phyloP scores from a whole-genome alignment of 768 basidiomycete species.

The Phylloporus arenicola region DNA sequence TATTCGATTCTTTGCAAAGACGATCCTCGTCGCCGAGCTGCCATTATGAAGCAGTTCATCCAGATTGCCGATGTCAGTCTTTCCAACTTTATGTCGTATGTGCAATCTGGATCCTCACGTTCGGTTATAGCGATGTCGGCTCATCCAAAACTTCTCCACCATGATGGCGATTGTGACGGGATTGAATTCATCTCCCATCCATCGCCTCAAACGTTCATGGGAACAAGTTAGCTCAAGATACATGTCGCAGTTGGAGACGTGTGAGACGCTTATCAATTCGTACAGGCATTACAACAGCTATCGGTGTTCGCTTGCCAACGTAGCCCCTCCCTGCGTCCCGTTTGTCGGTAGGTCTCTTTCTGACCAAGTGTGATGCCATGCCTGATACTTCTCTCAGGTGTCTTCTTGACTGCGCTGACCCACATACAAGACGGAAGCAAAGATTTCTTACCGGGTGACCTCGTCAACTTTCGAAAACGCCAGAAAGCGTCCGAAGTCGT shows the following conservation, averaged over 20 bases:
- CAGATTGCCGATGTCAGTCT: conserved; percentile 53
- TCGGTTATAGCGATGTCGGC: conserved; percentile 47
- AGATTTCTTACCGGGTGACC: conserved; percentile 38
- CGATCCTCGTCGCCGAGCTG: conserved; percentile 55
- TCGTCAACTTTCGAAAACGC: conserved; percentile 59
- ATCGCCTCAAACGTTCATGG: conserved; percentile 61
- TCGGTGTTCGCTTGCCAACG: conserved; percentile 46
- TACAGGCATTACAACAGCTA: conserved; percentile 67
- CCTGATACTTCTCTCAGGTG: conserved; percentile 34
- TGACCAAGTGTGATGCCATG: not conserved
- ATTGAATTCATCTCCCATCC: conserved; percentile 59
- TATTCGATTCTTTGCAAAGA: conserved; percentile 51
- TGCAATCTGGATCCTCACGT: conserved; percentile 1
- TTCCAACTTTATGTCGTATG: not conserved
- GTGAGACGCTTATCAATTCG: conserved; percentile 58
- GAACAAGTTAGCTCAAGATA: conserved; percentile 48
- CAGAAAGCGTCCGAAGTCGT: conserved; percentile 50
- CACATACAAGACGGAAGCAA: conserved; percentile 61
- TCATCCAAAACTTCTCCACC: conserved; percentile 61
- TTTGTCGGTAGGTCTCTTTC: conserved; percentile 50
- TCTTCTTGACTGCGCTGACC: conserved; percentile 54
- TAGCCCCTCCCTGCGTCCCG: conserved; percentile 63
- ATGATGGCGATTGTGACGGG: conserved; percentile 67
- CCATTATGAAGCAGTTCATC: conserved; percentile 63
- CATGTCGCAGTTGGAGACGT: conserved; percentile 43